These are phyloP conservation scores for Zygoascus biomembranicola DNA, from an alignment of 805 yeast species.

Conservation along the genomic window DNA sequence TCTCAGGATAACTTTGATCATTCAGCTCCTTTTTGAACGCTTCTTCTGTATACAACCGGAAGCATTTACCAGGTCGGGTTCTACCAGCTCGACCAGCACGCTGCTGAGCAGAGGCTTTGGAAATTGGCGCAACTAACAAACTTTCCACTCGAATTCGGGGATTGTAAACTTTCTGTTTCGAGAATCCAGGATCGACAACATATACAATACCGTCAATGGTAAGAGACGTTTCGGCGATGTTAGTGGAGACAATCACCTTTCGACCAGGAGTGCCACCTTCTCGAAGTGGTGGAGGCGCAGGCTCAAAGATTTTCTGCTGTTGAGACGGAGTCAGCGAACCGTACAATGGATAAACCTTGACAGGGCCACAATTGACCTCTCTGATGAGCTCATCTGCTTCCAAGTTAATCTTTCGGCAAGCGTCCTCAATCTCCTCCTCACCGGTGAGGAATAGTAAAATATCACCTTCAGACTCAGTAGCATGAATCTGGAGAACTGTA, in stretches of 20 bases:
- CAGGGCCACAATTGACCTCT: constrained; percentile 85
- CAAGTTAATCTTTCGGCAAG: constrained; percentile 76
- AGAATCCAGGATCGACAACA: constrained; percentile 95
- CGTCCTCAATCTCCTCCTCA: constrained; percentile 97
- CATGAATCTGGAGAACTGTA: constrained; percentile 93
- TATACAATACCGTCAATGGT: constrained; percentile 97
- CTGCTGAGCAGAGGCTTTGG: constrained; percentile 96
- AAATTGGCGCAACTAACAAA: constrained; percentile 86
- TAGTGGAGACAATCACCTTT: constrained; percentile 85
- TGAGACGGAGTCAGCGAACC: constrained; percentile 96
- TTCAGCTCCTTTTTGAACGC: constrained; percentile 90
- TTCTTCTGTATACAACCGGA: constrained; percentile 92
- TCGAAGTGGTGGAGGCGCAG: constrained; percentile 69
- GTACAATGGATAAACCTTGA: constrained; percentile 84
- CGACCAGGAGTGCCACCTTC: constrained; percentile 88
- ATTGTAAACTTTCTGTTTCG: constrained; percentile 92
- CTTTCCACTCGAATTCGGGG: constrained; percentile 96
- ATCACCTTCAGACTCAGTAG: constrained; percentile 92
- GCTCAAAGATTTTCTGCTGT: constrained; percentile 88
- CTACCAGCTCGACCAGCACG: constrained; percentile 99
- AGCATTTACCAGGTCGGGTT: constrained; percentile 97
- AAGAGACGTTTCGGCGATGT: constrained; percentile 95
- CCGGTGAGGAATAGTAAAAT: constrained; percentile 82
- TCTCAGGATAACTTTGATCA: constrained; percentile 95
- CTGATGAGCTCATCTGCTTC: constrained; percentile 86